Conservation (phyloP, 2,329 filamentous ascomycete species). For the Neopestalotiopsis clavispora region DNA sequence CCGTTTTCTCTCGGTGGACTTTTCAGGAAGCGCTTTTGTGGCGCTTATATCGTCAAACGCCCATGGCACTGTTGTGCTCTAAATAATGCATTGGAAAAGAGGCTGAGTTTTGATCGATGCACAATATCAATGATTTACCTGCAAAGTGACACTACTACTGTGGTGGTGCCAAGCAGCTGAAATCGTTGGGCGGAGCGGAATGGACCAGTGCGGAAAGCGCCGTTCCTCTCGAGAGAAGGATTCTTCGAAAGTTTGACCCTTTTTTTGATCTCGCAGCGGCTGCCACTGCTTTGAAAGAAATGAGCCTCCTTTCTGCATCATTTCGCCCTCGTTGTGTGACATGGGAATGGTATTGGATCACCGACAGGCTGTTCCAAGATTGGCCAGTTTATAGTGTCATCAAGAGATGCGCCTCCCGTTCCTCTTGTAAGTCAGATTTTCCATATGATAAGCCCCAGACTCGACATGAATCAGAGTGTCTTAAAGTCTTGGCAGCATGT, state of each 20-base stretch:
- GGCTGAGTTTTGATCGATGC: neutral
- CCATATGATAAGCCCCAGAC: no score
- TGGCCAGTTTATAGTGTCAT: neutral
- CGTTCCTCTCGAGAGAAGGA: neutral
- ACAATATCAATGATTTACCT: neutral
- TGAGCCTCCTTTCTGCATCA: no score
- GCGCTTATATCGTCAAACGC: neutral
- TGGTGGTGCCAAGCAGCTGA: neutral
- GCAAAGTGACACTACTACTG: neutral
- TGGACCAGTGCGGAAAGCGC: neutral
- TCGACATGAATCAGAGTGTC: no score
- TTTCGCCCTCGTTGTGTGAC: no score
- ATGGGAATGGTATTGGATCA: neutral
- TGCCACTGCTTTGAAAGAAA: no score
- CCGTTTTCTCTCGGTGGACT: neutral
- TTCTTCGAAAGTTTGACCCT: no score
- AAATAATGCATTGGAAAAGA: neutral
- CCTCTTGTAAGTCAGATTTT: neutral
- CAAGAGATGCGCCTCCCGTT: neutral
- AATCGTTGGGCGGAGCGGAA: neutral
- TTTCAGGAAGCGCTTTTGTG: neutral
- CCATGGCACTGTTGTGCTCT: neutral
- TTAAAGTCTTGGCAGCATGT: no score
- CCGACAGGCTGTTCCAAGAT: neutral
- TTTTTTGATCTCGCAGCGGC: no score